Base-by-base conservation (phyloP, 331 rosid genomes). In the Malus hybrid region DNA sequence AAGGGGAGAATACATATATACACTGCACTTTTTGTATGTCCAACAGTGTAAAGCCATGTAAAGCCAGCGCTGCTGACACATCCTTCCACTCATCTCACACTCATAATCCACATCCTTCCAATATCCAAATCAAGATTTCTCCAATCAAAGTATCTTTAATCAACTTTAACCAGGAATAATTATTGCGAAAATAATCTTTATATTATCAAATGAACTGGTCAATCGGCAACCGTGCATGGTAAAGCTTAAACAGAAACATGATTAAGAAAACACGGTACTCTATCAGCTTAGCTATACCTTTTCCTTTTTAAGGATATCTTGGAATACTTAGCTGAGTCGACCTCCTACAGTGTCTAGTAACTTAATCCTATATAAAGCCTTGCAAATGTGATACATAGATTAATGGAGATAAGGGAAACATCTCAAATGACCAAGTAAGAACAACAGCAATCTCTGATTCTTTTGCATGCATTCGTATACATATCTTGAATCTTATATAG, bases 41-140 rank as follows among this genome's bases (percentile, higher is more conserved):
- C 77, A 71, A 42, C 13, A 4, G 3, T 42, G 13, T 42, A 42
- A 39, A 39, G 46, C 46, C 12, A 39, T 39, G 46, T 39, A 39
- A 42, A 42, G 46, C 46, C 46, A 72, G 66, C 20, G n/a, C 66
- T 77, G 92, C 79, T 92, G 97, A 92, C 88, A 80, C 82, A 79
- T 44, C 80, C 74, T 77, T 82, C 75, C 87, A 79, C 85, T 78
- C 76, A 62, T 86, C 90, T 89, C 75, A 36, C 76, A 46, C 88
- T 89, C 90, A 81, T 77, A 19, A 9, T 20, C 69, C 82, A 73
- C 67, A 28, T 65, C 66, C 63, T 70, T 75, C 50, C 78, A 80
- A 58, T 48, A 18, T 9, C 4, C 30, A 48, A 13, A 26, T n/a
- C 4, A 20, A n/a, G 71, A 39, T 78, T 82, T 63, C 66, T 76